Percentiles rank a stretch among this genome's conserved stretches.
phyloP scores from a whole-genome alignment of 306 rosid species.

The Vigna hirtella region DNA sequence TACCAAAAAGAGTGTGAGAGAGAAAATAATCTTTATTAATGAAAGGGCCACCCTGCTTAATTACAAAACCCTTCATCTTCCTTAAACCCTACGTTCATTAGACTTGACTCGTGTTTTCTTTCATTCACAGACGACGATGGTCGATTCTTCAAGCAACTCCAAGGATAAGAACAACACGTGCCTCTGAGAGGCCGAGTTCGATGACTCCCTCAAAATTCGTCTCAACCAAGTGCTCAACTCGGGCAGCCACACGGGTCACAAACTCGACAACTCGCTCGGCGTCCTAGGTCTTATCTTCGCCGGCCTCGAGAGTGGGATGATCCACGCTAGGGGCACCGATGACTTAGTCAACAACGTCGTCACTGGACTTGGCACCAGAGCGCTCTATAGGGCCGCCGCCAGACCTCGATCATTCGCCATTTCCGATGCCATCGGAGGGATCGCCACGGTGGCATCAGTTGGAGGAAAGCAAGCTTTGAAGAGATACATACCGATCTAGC shows the following conservation, averaged over 20 bases:
- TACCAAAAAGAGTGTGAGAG: too few species aligned
- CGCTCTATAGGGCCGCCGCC: slow-evolving; percentile 60
- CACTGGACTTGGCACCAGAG: slow-evolving; percentile 78
- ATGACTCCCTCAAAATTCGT: slow-evolving; percentile 67
- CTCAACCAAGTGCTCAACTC: slow-evolving; percentile 70
- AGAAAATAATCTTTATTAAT: too few species aligned
- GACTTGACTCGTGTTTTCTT: too few species aligned
- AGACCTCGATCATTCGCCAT: slow-evolving; percentile 75
- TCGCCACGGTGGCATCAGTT: slow-evolving; percentile 64
- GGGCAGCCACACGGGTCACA: slow-evolving; percentile 63
- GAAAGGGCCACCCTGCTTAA: background rate
- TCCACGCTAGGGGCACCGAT: slow-evolving; percentile 55
- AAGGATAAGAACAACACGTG: slow-evolving; percentile 48
- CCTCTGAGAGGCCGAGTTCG: slow-evolving; percentile 58
- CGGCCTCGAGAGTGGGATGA: slow-evolving; percentile 58
- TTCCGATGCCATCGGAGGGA: slow-evolving; percentile 70
- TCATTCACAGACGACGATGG: slow-evolving; percentile 43
- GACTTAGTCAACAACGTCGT: slow-evolving; percentile 63
- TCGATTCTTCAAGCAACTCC: slow-evolving; percentile 46
- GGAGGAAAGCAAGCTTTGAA: slow-evolving; percentile 68
- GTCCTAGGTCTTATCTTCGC: slow-evolving; percentile 66
- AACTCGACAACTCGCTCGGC: slow-evolving; percentile 64
- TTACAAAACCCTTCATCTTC: slow-evolving; percentile 39
- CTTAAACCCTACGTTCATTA: slow-evolving; percentile 41
- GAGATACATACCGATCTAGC: slow-evolving; percentile 68